Conservation (phyloP, 257 asterid genomes). For the Solanum chiquidenum region DNA sequence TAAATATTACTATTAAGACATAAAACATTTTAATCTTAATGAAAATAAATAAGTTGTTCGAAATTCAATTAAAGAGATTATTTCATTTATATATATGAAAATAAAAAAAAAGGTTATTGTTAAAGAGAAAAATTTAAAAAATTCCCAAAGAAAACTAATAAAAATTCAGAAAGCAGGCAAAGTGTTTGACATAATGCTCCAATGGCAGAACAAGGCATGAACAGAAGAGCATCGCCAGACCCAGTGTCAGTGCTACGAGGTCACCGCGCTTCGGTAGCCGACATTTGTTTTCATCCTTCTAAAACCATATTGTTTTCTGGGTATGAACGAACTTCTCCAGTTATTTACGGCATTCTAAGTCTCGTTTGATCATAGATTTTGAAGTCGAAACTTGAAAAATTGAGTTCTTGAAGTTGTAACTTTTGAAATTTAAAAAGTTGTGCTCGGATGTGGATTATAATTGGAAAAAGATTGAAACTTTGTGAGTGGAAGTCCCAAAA, state of each 20-base stretch:
- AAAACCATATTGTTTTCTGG: constrained; percentile 58
- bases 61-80: not conserved
- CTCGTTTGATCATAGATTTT: not conserved
- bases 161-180: not conserved
- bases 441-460: not conserved
- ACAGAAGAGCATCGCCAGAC: constrained; percentile 78
- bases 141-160: too few relatives aligned
- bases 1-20: too few relatives aligned
- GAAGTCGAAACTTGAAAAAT: not conserved
- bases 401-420: not conserved
- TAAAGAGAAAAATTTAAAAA: too few relatives aligned
- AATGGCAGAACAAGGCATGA: constrained; percentile 19
- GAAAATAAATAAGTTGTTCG: too few relatives aligned
- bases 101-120: not conserved
- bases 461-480: not conserved
- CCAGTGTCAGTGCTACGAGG: constrained; percentile 89
- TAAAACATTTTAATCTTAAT: not conserved
- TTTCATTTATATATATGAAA: not conserved
- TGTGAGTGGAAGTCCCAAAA: not conserved
- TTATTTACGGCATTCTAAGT: not conserved
- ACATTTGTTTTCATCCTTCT: constrained; percentile 70
- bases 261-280: constrained; percentile 87
- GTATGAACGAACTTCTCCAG: not conserved
- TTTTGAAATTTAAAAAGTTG: not conserved
- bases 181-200: constrained; percentile 30